Percentiles rank a stretch among this genome's conserved stretches.
Conservation (phyloP, 2,329 filamentous ascomycete genomes). For the Cytospora paraplurivora region DNA sequence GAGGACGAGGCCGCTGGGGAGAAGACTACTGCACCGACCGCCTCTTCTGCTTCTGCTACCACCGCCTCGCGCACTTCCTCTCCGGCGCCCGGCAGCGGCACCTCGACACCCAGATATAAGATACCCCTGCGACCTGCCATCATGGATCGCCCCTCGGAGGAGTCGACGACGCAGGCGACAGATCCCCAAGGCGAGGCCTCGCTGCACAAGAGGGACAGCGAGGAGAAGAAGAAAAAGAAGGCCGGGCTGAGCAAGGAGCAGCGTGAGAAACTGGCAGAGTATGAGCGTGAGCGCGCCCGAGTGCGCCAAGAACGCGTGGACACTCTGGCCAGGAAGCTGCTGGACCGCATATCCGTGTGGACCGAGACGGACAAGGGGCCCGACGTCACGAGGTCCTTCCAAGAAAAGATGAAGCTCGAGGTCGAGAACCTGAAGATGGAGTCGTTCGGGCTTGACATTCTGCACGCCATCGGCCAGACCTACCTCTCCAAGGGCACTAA, state of each 20-base stretch:
- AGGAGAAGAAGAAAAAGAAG: slow-evolving; percentile 62
- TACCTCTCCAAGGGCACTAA: slow-evolving; percentile 86
- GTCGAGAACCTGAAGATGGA: slow-evolving; percentile 99
- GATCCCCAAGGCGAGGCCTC: slow-evolving; percentile 68
- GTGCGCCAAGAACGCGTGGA: slow-evolving; percentile 86
- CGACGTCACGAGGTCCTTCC: slow-evolving; percentile 86
- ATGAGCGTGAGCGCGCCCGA: slow-evolving; percentile 80
- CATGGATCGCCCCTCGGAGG: slow-evolving; percentile 80
- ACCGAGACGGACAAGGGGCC: slow-evolving; percentile 90
- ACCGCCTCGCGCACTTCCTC: slow-evolving; percentile 48
- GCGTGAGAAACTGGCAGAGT: slow-evolving; percentile 84
- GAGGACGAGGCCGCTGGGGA: slow-evolving; percentile 36
- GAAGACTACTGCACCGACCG: slow-evolving; percentile 37
- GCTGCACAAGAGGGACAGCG: slow-evolving; percentile 64
- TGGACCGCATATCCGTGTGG: slow-evolving; percentile 91
- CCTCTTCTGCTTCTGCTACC: slow-evolving; percentile 41
- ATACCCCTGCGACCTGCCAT: slow-evolving; percentile 83
- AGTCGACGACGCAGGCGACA: slow-evolving; percentile 66
- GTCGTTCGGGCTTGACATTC: slow-evolving; percentile 92
- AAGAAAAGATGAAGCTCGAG: slow-evolving; percentile 91
- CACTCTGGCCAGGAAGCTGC: slow-evolving; percentile 78
- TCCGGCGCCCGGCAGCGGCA: slow-evolving; percentile 42
- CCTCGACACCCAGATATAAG: slow-evolving; percentile 45
- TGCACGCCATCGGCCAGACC: slow-evolving; percentile 90
- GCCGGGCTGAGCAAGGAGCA: slow-evolving; percentile 86